phyloP scores from a whole-genome alignment of 139 green algal genomes.

The Mesotaenium endlicherianum region DNA sequence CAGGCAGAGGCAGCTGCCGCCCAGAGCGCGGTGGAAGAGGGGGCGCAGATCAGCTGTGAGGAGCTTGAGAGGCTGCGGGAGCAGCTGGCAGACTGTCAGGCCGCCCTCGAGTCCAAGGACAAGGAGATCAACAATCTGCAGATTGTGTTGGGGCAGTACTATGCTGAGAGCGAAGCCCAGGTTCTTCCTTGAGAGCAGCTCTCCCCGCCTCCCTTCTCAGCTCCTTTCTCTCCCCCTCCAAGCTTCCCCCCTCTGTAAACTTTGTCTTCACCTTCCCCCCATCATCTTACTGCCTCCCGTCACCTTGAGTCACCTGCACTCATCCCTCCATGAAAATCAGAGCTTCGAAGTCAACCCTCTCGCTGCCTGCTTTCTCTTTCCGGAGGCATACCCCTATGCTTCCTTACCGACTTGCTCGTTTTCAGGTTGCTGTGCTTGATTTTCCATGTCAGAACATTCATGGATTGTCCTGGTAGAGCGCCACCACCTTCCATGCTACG shows the following conservation, averaged over 20 bases:
- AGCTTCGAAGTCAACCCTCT: too few species aligned
- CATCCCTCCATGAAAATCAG: too few species aligned
- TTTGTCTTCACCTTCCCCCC: neutral
- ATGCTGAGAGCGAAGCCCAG: constrained; percentile 35
- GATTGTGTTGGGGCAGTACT: constrained; percentile 41
- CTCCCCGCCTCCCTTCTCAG: neutral
- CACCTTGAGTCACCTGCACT: too few species aligned
- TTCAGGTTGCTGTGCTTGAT: too few species aligned
- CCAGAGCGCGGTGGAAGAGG: constrained; percentile 1
- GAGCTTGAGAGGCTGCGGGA: constrained; percentile 14
- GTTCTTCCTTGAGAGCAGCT: constrained; percentile 12
- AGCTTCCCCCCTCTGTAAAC: neutral
- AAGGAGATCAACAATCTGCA: constrained; percentile 44
- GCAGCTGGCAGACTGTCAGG: constrained; percentile 7
- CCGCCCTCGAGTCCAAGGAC: constrained; percentile 21
- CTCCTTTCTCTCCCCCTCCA: neutral
- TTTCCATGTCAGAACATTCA: too few species aligned
- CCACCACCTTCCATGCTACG: too few species aligned
- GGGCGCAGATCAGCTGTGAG: neutral
- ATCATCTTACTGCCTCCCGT: too few species aligned
- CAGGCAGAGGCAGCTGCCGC: neutral
- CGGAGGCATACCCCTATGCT: too few species aligned
- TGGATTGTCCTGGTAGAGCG: too few species aligned
- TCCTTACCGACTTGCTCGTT: too few species aligned
- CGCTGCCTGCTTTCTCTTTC: too few species aligned